Base-by-base conservation (phyloP, 2,329 filamentous ascomycete genomes). In the Bipolaris gigantea region DNA sequence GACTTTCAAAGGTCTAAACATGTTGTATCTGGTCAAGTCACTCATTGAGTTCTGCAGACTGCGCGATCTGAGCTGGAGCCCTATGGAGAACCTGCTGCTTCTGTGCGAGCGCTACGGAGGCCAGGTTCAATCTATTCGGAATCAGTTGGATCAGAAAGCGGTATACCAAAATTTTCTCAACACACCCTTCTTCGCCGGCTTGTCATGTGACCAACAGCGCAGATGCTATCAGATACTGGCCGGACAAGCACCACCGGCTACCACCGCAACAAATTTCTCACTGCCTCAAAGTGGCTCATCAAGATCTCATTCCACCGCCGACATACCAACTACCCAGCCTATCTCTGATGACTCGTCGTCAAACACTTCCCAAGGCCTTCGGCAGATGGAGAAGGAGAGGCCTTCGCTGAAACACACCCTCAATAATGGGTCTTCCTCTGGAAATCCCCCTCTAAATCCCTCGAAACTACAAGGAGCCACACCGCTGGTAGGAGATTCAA, bases 1-100 rank as follows among this genome's bases (percentile, higher is more conserved):
- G 25, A 66, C 55, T n/a, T 67, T 65, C 49, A 71, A 66, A 43
- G 60, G 67, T 5, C 42, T 73, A 10, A 72, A 71, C 43, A 66
- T 70, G 48, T 55, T 64, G 3, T 67, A 71, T 44, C 53, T 72
- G 3, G 45, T 72, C 19, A 67, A 63, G 27, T 66, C 66, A 2
- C 41, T 69, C 11, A 43, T 72, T 3, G 56, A 64, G 16, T 65
- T 60, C 27, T 72, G 63, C 48, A 66, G 59, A 18, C 56, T 54
- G n/a, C 57, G 55, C 33, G 61, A 66, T 18, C 50, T 73, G 3
- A 32, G 50, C 2, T 73, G 70, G 69, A 67, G 72, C 46, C 68
- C 70, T 4, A 59, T 54, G 33, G 64, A 65, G 43, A 66, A 72
- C 33, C 40, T 73, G 2, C 25, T 66, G 3, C 72, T 69, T 34